These are phyloP conservation scores for Penicillium lagena DNA, from an alignment of 495 filamentous ascomycete species.

Conservation along the genomic window DNA sequence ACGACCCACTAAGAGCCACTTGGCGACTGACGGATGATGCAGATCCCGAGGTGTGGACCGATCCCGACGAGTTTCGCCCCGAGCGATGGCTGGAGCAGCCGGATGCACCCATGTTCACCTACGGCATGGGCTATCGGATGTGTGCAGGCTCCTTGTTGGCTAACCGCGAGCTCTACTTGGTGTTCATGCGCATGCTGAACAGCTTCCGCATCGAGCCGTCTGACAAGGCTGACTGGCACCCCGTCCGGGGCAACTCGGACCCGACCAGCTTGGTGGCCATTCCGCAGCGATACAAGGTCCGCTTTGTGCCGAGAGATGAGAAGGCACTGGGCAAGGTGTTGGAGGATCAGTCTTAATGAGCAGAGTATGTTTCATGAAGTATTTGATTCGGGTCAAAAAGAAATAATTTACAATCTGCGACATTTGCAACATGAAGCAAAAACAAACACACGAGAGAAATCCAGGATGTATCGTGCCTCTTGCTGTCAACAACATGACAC, in stretches of 20 bases:
- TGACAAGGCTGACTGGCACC: slow-evolving; percentile 46
- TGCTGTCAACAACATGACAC: too few species aligned
- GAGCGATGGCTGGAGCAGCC: slow-evolving; percentile 59
- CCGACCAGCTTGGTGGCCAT: slow-evolving; percentile 53
- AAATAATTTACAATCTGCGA: too few species aligned
- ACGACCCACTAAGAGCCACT: background rate
- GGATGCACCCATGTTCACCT: slow-evolving; percentile 55
- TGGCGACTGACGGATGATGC: background rate
- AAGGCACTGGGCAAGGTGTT: slow-evolving; percentile 28
- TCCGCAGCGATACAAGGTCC: slow-evolving; percentile 47
- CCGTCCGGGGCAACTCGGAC: slow-evolving; percentile 48
- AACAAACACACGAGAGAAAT: too few species aligned
- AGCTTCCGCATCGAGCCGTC: slow-evolving; percentile 49
- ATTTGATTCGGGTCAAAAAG: too few species aligned
- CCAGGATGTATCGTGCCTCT: too few species aligned
- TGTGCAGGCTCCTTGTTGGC: slow-evolving; percentile 58
- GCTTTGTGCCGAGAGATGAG: slow-evolving; percentile 47
- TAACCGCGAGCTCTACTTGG: slow-evolving; percentile 59
- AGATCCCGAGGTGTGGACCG: slow-evolving; percentile 52
- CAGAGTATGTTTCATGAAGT: background rate
- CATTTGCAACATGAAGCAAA: too few species aligned
- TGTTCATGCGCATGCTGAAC: slow-evolving; percentile 55
- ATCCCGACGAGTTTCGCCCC: slow-evolving; percentile 53
- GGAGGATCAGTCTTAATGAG: slow-evolving; percentile 3
- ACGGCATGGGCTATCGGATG: slow-evolving; percentile 60